Conservation (phyloP, 441 rosid species). For the Euphorbia corollata region DNA sequence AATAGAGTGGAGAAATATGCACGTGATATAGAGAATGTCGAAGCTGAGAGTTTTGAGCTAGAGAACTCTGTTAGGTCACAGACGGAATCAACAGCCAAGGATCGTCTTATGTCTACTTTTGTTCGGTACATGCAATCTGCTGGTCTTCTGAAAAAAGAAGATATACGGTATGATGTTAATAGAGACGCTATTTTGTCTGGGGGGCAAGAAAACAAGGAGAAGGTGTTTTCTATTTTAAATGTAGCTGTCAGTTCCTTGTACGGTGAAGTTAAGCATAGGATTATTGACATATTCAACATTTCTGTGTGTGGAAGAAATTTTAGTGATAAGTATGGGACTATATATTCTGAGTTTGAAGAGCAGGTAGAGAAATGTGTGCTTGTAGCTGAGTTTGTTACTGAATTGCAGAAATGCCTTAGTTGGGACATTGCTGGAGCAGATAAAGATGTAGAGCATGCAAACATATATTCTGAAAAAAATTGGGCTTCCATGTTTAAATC, state of each 20-base stretch:
- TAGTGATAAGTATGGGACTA: constrained; percentile 38
- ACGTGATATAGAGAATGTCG: constrained; percentile 61
- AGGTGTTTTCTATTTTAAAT: constrained; percentile 51
- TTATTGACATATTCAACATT: constrained; percentile 42
- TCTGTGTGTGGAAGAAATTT: constrained; percentile 35
- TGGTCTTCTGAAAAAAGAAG: constrained; percentile 49
- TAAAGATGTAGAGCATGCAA: constrained; percentile 29
- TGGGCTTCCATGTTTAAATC: constrained; percentile 63
- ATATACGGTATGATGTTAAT: constrained; percentile 31
- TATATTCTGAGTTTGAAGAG: constrained; percentile 58
- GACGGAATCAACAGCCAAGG: constrained; percentile 75
- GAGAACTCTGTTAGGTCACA: constrained; percentile 59
- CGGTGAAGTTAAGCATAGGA: constrained; percentile 50
- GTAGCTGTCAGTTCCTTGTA: constrained; percentile 59
- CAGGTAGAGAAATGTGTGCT: constrained; percentile 81
- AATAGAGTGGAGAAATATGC: constrained; percentile 57
- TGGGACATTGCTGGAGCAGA: constrained; percentile 34
- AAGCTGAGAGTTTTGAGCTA: constrained; percentile 61
- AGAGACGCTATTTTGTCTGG: constrained; percentile 34
- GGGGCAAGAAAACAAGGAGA: constrained; percentile 53
- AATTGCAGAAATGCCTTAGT: constrained; percentile 48
- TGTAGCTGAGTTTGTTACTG: constrained; percentile 52
- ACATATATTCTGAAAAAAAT: constrained; percentile 38
- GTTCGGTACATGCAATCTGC: constrained; percentile 66
- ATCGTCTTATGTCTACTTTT: constrained; percentile 68